phyloP scores from a whole-genome alignment of 78 protist species.

The Tieghemostelium lacteum region DNA sequence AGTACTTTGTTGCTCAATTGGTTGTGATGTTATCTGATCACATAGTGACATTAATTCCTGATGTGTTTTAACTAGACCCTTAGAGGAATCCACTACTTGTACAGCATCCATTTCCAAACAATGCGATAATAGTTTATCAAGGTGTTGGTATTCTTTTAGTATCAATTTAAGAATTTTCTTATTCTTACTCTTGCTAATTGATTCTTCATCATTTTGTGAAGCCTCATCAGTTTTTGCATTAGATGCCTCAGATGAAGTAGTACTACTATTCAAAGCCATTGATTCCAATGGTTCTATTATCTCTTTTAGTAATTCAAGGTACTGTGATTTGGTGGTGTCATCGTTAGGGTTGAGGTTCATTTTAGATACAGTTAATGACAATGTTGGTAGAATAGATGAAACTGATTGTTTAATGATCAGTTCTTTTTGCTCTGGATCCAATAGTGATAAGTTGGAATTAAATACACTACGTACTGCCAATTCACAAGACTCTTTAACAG shows the following conservation, averaged over 20 bases:
- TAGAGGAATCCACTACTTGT: slow-evolving; percentile 52
- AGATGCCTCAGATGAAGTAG: no score
- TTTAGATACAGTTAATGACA: slow-evolving; percentile 3
- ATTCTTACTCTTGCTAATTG: neutral
- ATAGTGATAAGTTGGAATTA: neutral
- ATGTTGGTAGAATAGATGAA: slow-evolving; percentile 34
- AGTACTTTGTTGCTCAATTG: no score
- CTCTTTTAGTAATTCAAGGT: neutral
- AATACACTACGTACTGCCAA: slow-evolving; percentile 11
- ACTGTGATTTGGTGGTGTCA: neutral
- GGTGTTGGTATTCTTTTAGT: neutral
- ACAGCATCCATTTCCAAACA: slow-evolving; percentile 24
- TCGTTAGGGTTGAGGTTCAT: slow-evolving; percentile 29
- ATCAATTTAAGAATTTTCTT: neutral
- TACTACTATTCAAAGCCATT: neutral
- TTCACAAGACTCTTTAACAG: slow-evolving; percentile 38
- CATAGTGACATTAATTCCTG: neutral
- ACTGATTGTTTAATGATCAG: slow-evolving; percentile 31
- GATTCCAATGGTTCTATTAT: slow-evolving; percentile 29
- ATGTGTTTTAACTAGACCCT: slow-evolving; percentile 40
- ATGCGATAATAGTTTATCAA: slow-evolving; percentile 11
- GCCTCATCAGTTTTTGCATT: neutral
- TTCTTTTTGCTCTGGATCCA: neutral
- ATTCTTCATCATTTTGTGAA: no score
- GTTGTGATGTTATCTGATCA: neutral